Evolutionary conservation across 164 flowering plant species (phyloP), one percentile per base, ranked within the genome.

Genomic region (Vitis rupestris): DNA sequence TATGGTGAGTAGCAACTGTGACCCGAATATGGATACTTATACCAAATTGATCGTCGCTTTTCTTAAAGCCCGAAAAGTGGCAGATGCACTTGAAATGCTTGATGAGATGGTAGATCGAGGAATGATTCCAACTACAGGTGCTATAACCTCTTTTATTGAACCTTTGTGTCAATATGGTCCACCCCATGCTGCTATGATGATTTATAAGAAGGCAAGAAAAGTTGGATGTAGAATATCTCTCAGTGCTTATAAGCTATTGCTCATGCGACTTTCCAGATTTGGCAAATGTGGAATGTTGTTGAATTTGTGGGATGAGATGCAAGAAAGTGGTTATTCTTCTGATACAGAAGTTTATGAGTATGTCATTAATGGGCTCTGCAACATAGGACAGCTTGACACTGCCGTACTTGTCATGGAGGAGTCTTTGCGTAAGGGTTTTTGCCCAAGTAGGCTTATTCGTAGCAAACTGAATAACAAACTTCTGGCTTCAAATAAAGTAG

Each of bases 71-170:
- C 79, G 91, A 56, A 88, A 82, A 80, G 98, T 93, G 15, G 89
- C 99, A 19, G 98, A 90, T 83, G 93, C 98, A 13, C 87, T 95
- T 70, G 96, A 93, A 77, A 67, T 91, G 84, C 85, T 90, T 82
- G 96, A 95, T 76, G 89, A 85, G 59, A 90, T 93, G 99, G 58
- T 90, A 37, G 69, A 19, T 23, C 78, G 74, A 69, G 90, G 87
- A 63, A 73, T 95, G 10, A 37, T 80, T 73, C 98, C 97, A 6
- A 76, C 80, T 37, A 83, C 90, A 8, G 98, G 98, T 63, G 68
- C 74, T 16, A 49, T 91, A 62, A 88, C 94, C 51, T 82, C 86
- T 30, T 88, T 87, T 66, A 78, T 95, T 50, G 81, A 87, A 63
- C 89, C 84, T 51, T 67, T 91, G 71, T 95, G 99, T 74, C 78